Conservation (phyloP, 2,329 filamentous ascomycete species). For the Elsinoe fawcettii region DNA sequence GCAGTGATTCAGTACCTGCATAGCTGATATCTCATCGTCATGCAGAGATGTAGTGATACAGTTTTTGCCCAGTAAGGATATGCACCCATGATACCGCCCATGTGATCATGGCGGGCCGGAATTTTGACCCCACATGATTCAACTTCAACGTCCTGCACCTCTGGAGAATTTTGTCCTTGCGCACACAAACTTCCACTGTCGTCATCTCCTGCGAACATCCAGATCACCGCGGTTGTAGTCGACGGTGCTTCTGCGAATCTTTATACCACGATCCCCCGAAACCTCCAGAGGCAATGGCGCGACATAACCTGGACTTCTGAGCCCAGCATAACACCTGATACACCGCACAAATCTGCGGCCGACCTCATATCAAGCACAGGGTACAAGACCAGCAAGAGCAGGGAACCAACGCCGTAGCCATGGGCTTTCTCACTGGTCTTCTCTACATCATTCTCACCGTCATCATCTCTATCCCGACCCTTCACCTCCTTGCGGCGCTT, state of each 20-base stretch:
- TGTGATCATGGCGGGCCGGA: background rate
- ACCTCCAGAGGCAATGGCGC: background rate
- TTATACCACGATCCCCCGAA: background rate
- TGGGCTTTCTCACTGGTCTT: constrained; percentile 24
- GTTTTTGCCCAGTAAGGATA: too few relatives aligned
- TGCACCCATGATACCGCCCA: background rate
- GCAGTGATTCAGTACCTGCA: too few relatives aligned
- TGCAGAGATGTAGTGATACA: too few relatives aligned
- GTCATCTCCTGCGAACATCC: background rate
- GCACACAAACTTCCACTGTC: background rate
- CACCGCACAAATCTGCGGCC: background rate
- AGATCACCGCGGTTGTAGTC: background rate
- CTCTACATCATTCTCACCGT: constrained; percentile 23
- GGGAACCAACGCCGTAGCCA: constrained; percentile 14
- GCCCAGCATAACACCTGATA: background rate
- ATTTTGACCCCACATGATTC: constrained; percentile 1
- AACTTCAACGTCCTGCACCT: background rate
- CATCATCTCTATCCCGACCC: constrained; percentile 24
- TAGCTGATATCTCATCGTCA: too few relatives aligned
- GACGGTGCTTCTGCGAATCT: background rate
- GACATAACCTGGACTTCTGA: background rate
- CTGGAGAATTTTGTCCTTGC: background rate
- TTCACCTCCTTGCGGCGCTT: constrained; percentile 31
- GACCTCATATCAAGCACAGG: background rate
- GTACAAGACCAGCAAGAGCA: background rate